Evolutionary conservation across 1,139 yeast genomes (phyloP).

Genomic region (Taphrina sp.): DNA sequence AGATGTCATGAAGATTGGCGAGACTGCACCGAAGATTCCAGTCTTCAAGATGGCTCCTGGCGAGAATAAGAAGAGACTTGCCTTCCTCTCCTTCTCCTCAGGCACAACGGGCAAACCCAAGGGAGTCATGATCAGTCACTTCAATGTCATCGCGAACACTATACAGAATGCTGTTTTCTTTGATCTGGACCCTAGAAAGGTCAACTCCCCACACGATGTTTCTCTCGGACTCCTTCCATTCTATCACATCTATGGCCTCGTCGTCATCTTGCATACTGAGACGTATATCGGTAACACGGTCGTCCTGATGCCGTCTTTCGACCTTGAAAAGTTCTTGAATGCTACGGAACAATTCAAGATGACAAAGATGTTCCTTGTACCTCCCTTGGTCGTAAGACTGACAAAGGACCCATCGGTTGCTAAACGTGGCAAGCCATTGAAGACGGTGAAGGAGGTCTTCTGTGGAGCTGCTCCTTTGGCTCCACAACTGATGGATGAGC

Average conservation of each 20-base stretch:
- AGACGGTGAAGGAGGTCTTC: slow-evolving; percentile 38
- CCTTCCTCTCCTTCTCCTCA: slow-evolving; percentile 58
- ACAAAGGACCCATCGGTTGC: slow-evolving; percentile 46
- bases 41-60: slow-evolving; percentile 37
- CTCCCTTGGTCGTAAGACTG: slow-evolving; percentile 46
- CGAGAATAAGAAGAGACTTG: slow-evolving; percentile 40
- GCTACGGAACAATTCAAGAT: slow-evolving; percentile 42
- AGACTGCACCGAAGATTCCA: slow-evolving; percentile 34
- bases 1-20: slow-evolving; percentile 37
- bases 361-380: slow-evolving; percentile 43
- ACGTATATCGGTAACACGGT: slow-evolving; percentile 23
- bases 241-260: slow-evolving; percentile 32
- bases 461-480: slow-evolving; percentile 47
- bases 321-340: slow-evolving; percentile 39
- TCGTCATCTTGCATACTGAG: slow-evolving; percentile 33
- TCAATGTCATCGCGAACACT: slow-evolving; percentile 40
- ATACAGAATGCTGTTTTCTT: slow-evolving; percentile 34
- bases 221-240: slow-evolving; percentile 30
- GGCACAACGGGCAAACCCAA: slow-evolving; percentile 66
- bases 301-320: slow-evolving; percentile 27
- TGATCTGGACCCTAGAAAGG: slow-evolving; percentile 24
- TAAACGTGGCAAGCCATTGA: slow-evolving; percentile 41
- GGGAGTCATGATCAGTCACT: slow-evolving; percentile 60
- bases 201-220: slow-evolving; percentile 10
- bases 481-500: slow-evolving; percentile 38